Evolutionary conservation across 1,284 basidiomycete genomes (phyloP).

Genomic region (Phenoliferia sp.): DNA sequence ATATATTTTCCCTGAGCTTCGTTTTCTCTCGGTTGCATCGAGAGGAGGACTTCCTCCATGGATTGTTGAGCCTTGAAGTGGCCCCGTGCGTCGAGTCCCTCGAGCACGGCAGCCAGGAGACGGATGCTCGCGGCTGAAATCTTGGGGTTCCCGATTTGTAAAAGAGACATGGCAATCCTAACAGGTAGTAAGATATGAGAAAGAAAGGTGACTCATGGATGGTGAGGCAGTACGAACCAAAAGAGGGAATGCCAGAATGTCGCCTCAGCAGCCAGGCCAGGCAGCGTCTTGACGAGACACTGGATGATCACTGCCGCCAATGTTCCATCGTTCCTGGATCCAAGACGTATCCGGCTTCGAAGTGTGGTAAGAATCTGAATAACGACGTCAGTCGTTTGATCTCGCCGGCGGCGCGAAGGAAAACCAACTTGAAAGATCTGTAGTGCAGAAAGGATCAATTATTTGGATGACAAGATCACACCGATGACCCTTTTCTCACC

Average conservation of each 20-base stretch:
- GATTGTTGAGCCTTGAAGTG: slow-evolving; percentile 59
- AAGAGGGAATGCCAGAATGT: neutral
- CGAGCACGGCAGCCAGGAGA: slow-evolving; percentile 61
- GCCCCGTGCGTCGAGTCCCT: slow-evolving; percentile 53
- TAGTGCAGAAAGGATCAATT: neutral
- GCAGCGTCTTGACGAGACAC: slow-evolving; percentile 64
- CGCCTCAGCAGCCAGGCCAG: neutral
- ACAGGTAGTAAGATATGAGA: neutral
- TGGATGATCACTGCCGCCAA: slow-evolving; percentile 74
- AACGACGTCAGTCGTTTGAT: neutral
- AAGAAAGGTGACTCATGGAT: neutral
- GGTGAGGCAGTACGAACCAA: neutral
- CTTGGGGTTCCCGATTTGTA: slow-evolving; percentile 52
- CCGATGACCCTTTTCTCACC: slow-evolving; percentile 73
- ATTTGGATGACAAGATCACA: neutral
- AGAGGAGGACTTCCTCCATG: slow-evolving; percentile 45
- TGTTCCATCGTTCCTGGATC: slow-evolving; percentile 38
- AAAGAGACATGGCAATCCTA: slow-evolving; percentile 47
- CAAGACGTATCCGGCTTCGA: neutral
- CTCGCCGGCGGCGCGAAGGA: too few relatives aligned
- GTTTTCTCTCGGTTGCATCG: slow-evolving; percentile 27
- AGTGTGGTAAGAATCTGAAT: slow-evolving; percentile 4
- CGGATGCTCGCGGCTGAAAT: slow-evolving; percentile 31
- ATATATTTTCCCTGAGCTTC: neutral
- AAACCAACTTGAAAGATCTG: slow-evolving; percentile 7